phyloP scores from a whole-genome alignment of 1,139 yeast species.

The Pichia sp. region DNA sequence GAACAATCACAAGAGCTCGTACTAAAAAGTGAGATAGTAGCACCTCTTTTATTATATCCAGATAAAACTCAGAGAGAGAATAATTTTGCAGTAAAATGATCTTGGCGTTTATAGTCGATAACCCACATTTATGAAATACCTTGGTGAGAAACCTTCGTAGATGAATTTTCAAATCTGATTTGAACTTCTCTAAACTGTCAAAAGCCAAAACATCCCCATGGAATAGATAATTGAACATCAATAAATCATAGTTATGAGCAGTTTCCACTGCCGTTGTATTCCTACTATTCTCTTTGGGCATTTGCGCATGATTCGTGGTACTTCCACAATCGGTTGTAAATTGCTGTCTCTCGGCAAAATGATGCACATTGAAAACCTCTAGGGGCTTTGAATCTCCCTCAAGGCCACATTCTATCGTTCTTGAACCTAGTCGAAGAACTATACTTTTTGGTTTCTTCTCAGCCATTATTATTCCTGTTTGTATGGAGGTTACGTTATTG shows the following conservation, averaged over 20 bases:
- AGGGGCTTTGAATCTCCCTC: constrained; percentile 7
- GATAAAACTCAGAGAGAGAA: constrained; percentile 12
- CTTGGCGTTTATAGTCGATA: constrained; percentile 16
- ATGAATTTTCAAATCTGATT: constrained; percentile 14
- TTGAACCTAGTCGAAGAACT: constrained; percentile 7
- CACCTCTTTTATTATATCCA: constrained; percentile 26
- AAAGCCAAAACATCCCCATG: constrained; percentile 27
- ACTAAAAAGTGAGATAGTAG: constrained; percentile 29
- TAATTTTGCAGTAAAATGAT: constrained; percentile 13
- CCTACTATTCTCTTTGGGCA: not conserved
- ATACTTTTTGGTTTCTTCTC: constrained; percentile 6
- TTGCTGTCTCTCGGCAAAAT: constrained; percentile 9
- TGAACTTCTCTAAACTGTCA: constrained; percentile 11
- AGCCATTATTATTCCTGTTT: too few relatives aligned
- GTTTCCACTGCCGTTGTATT: not conserved
- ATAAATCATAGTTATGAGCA: not conserved
- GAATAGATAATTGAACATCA: constrained; percentile 14
- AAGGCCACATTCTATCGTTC: constrained; percentile 12
- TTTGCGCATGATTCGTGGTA: not conserved
- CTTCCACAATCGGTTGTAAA: not conserved
- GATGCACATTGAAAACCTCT: constrained; percentile 4
- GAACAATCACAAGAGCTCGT: constrained; percentile 38
- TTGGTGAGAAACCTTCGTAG: constrained; percentile 11
- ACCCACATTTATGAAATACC: constrained; percentile 10
- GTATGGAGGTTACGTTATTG: too few relatives aligned